A percentile compares a stretch with the other conserved stretches of the same genome.
phyloP scores from a whole-genome alignment of 805 yeast genomes.

The Saccharomycopsis babjevae region DNA sequence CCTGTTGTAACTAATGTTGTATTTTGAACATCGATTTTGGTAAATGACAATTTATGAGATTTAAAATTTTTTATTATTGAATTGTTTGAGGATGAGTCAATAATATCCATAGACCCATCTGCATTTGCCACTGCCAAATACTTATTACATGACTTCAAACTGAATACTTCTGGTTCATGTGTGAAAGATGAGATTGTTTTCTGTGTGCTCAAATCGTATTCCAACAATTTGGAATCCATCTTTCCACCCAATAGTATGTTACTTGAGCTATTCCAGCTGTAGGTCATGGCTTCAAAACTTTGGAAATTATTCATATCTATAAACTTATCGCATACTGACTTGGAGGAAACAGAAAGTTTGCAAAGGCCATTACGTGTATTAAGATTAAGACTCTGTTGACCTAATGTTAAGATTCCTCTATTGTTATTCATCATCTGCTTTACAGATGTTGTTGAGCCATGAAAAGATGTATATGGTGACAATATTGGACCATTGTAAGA shows the following conservation, averaged over 20 bases:
- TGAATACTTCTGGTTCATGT: constrained; percentile 36
- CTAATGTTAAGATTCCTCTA: constrained; percentile 49
- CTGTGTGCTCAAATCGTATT: constrained; percentile 34
- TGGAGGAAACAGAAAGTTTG: constrained; percentile 20
- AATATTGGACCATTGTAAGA: constrained; percentile 23
- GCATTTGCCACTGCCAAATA: constrained; percentile 48
- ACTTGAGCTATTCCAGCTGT: constrained; percentile 1
- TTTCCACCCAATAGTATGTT: constrained; percentile 6
- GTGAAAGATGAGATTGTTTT: constrained; percentile 28
- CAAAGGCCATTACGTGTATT: constrained; percentile 49
- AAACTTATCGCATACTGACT: constrained; percentile 22
- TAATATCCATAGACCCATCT: constrained; percentile 52
- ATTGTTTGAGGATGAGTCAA: constrained; percentile 43
- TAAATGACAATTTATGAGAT: constrained; percentile 51
- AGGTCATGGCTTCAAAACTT: constrained; percentile 23
- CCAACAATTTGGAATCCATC: constrained; percentile 23
- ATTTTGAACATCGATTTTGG: constrained; percentile 58
- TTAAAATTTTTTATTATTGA: constrained; percentile 40
- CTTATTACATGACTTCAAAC: constrained; percentile 42
- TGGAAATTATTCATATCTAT: constrained; percentile 22
- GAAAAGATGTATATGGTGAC: constrained; percentile 50
- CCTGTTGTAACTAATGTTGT: constrained; percentile 74
- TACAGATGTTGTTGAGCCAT: constrained; percentile 36
- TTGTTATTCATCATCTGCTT: constrained; percentile 40
- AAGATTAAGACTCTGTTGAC: constrained; percentile 40